Evolutionary conservation across 179 eudicot genomes (phyloP), one percentile per base, ranked within the genome.

Genomic region (Dionaea muscipula): DNA sequence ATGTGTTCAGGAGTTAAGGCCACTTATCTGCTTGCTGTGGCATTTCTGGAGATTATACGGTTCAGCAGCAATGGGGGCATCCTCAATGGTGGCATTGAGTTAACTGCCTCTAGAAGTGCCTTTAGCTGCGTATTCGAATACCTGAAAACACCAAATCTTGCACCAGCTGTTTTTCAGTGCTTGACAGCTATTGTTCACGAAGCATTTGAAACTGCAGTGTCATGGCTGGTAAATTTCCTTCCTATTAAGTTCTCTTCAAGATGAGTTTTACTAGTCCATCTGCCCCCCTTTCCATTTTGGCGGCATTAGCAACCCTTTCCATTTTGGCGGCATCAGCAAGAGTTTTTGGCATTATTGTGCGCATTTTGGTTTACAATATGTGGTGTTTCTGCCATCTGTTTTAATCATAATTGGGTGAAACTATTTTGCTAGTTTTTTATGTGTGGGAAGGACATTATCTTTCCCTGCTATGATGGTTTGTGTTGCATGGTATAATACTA

Each of bases 21-120:
- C 55, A 93, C 96, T 53, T 93, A 93, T 77, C 82, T 93, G 59
- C 88, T 93, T 65, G 99, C 99, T 28, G 99, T 93, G 47, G 81
- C 96, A 40, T 93, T 82, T 81, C 63, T 93, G 46, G 99, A 93
- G 81, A 83, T 88, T 37, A 88, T 83, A 68, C 78, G 99, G 61
- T 93, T 88, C 68, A 93, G 95, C 78, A 88, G 99, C 80, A 93
- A 93, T 61, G 96, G 99, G 23, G 99, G 99, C 57, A 85, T 93
- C 68, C 99, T 93, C 28, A 93, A 85, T 71, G 77, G 83, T 65
- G 78, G 74, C 52, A 57, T 80, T 46, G 80, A 64, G 70, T 64
- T 75, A 41, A 72, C 81, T 58, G 80, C 82, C 64, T 76, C 85
- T 55, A 76, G 81, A 67, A 93, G 99, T 68, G 99, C 99, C 65